Evolutionary conservation across 257 asterid species (phyloP), one percentile per base, ranked within the genome.

Genomic region (Solanum peruvianum): DNA sequence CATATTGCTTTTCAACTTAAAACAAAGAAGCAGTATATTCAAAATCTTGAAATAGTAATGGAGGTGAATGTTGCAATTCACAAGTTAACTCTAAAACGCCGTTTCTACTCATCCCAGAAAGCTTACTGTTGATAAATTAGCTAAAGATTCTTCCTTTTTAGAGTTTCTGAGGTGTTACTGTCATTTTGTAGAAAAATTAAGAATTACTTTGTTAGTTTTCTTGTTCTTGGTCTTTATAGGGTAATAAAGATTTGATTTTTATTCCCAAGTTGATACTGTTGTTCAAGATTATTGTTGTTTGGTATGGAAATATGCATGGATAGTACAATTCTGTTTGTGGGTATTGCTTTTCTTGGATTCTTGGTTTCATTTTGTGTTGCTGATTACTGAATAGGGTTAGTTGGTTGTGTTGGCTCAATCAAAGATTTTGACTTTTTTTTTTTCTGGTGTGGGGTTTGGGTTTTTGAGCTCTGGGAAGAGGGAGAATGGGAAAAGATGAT

Each of bases 401-500:
- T 88, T 81, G 44, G 86, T 21, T 58, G 66, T 56, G 66, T 85
- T 78, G 86, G 35, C 16, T 88, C 56, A 83, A 49, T 89, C 86
- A 86, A 72, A 72, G 66, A 64, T 85, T 66, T 85, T 66, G 7
- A 77, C 67, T 85, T 2, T 58, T 9, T 58, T 83, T 47, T 62
- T 83, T 60, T 52, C 47, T 88, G 93, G 88, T 70, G 90, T 85
- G 90, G 89, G 90, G 76, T 35, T 73, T 83, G 87, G 78, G 75
- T 78, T 72, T 76, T 70, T 85, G 85, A 73, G 86, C 33, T 56
- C 89, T 87, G 91, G 93, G 90, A 83, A 87, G 88, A 88, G 89
- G 88, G 70, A 81, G 85, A 91, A 97, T 95, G 99, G 93, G 93
- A 93, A 91, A 87, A 89, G 93, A 91, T 90, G 99, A 95, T 91